These are phyloP conservation scores for Rheum nobile DNA, from an alignment of 148 eudicot genomes.

Conservation along the genomic window DNA sequence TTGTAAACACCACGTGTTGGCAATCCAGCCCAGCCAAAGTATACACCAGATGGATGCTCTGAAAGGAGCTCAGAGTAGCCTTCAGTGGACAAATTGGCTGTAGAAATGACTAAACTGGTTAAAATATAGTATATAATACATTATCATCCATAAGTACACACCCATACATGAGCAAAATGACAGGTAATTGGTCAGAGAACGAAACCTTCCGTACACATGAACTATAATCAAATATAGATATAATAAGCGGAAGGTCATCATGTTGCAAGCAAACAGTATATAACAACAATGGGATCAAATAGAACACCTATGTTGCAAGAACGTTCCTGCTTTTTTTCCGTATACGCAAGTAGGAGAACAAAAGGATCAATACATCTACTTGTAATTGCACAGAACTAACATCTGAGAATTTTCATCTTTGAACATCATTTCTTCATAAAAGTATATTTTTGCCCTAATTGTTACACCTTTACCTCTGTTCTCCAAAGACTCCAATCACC, in stretches of 20 bases:
- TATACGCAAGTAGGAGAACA: neutral
- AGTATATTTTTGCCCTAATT: too few relatives aligned
- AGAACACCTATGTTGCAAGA: neutral
- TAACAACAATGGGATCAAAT: neutral
- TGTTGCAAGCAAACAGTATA: neutral
- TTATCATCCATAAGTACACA: neutral
- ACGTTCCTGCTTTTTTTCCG: neutral
- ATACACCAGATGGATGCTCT: constrained; percentile 81
- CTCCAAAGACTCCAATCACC: neutral
- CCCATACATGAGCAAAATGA: neutral
- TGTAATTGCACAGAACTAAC: neutral
- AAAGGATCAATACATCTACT: neutral
- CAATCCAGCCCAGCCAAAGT: constrained; percentile 92
- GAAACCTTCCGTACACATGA: neutral
- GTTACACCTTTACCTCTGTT: neutral
- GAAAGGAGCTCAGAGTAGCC: constrained; percentile 51
- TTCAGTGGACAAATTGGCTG: constrained; percentile 79
- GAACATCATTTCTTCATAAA: too few relatives aligned
- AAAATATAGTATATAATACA: neutral
- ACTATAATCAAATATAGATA: neutral
- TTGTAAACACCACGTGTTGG: constrained; percentile 62
- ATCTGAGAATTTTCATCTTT: neutral
- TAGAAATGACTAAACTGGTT: constrained; percentile 4
- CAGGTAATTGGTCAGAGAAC: neutral
- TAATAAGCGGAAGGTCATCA: neutral